These are phyloP conservation scores for Beauveria scarabaeidicola DNA, from an alignment of 2,329 filamentous ascomycete species.

Conservation along the genomic window DNA sequence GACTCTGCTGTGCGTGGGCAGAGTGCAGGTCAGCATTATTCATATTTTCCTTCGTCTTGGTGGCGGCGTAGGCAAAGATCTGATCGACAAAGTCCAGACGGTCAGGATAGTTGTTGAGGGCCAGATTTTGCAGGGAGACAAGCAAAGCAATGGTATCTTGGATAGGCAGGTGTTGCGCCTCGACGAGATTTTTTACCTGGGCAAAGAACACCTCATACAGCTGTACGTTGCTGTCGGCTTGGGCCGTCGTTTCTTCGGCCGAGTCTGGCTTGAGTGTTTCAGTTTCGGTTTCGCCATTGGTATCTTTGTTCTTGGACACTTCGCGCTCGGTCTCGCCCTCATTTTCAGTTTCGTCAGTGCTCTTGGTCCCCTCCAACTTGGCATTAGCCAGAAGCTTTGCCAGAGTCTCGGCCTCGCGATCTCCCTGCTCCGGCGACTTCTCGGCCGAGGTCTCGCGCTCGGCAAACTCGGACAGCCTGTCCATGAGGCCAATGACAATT, in stretches of 20 bases:
- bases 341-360: constrained; percentile 26
- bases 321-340: constrained; percentile 23
- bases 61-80: constrained; percentile 77
- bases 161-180: constrained; percentile 81
- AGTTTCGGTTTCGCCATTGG: constrained; percentile 18
- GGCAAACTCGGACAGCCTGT: constrained; percentile 89
- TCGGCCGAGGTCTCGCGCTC: constrained; percentile 73
- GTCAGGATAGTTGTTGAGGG: constrained; percentile 91
- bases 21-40: constrained; percentile 96
- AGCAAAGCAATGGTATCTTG: constrained; percentile 90
- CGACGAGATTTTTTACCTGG: constrained; percentile 88
- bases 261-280: constrained; percentile 33
- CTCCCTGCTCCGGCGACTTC: constrained; percentile 60
- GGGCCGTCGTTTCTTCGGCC: neutral
- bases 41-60: constrained; percentile 78
- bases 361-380: constrained; percentile 40
- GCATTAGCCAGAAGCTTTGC: constrained; percentile 69
- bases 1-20: constrained; percentile 74
- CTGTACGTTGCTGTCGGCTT: constrained; percentile 60
- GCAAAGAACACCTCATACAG: constrained; percentile 97
- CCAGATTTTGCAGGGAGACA: constrained; percentile 88
- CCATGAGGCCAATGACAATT: constrained; percentile 97
- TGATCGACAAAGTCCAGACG: constrained; percentile 92
- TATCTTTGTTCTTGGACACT: constrained; percentile 16
- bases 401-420: constrained; percentile 78